A percentile compares a stretch with the other conserved stretches of the same genome.
Conservation (phyloP, 345 rosid genomes). For the Populus euphratica region DNA sequence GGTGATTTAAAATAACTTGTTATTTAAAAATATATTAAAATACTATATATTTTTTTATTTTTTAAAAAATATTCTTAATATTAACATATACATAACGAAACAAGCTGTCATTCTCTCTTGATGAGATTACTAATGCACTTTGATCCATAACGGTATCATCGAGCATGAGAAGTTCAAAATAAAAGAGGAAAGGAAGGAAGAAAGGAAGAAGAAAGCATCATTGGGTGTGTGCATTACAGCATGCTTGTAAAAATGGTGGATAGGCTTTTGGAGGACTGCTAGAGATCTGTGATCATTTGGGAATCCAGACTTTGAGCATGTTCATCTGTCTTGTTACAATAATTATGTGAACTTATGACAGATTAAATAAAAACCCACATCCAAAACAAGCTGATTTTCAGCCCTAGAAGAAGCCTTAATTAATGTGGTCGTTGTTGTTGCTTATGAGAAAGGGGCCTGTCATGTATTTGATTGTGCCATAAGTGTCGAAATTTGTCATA, state of each 20-base stretch:
- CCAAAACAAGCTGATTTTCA: neutral
- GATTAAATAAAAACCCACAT: neutral
- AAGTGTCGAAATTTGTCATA: neutral
- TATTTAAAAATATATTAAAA: no score
- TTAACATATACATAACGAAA: no score
- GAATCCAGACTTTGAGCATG: conserved; percentile 1
- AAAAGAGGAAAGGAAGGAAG: neutral
- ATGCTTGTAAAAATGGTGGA: neutral
- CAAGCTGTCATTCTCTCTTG: neutral
- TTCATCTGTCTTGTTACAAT: neutral
- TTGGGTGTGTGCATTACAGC: neutral
- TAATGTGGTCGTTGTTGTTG: neutral
- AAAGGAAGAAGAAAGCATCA: neutral
- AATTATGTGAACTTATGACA: neutral
- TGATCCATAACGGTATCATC: neutral
- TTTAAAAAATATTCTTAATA: no score
- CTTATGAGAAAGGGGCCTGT: neutral
- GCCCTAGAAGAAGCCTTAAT: neutral
- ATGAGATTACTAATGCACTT: neutral
- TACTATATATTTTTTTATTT: no score
- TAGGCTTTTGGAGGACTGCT: neutral
- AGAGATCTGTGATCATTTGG: neutral
- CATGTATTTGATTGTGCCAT: neutral
- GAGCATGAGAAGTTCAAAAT: neutral
- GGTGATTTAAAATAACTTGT: no score